These are phyloP conservation scores for Phaeosphaeria sp. DNA, from an alignment of 2,329 filamentous ascomycete genomes.

Conservation along the genomic window DNA sequence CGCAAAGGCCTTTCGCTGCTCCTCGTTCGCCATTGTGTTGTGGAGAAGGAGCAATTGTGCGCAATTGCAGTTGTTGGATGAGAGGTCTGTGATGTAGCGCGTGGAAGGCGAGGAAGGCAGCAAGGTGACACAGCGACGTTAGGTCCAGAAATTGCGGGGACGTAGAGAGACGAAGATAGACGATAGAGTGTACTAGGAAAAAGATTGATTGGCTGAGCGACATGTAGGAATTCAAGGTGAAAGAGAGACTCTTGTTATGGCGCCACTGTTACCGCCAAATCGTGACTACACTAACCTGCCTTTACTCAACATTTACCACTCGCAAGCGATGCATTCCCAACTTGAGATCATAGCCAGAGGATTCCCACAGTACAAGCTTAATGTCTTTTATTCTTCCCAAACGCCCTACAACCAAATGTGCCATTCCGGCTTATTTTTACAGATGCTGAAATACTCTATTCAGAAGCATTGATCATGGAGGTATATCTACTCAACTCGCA, in stretches of 20 bases:
- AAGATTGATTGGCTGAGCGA: slow-evolving; percentile 1
- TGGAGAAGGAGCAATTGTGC: slow-evolving; percentile 20
- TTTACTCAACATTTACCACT: background rate
- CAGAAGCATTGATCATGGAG: slow-evolving; percentile 6
- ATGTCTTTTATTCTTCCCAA: slow-evolving; percentile 36
- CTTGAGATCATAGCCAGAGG: background rate
- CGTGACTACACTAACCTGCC: background rate
- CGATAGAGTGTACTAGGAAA: background rate
- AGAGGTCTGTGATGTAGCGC: slow-evolving; percentile 14
- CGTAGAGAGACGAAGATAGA: background rate
- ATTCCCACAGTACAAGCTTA: slow-evolving; percentile 4
- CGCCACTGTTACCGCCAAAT: background rate
- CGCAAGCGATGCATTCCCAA: slow-evolving; percentile 1
- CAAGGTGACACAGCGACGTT: background rate
- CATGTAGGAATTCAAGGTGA: slow-evolving; percentile 13
- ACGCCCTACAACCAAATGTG: slow-evolving; percentile 31
- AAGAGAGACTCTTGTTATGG: slow-evolving; percentile 9
- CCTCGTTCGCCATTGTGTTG: slow-evolving; percentile 36
- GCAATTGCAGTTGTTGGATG: slow-evolving; percentile 3
- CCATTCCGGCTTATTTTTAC: slow-evolving; percentile 35
- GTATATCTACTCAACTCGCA: slow-evolving; percentile 71
- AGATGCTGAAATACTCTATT: slow-evolving; percentile 31
- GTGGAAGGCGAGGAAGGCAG: slow-evolving; percentile 9
- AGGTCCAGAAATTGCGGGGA: slow-evolving; percentile 1
- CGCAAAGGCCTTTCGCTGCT: slow-evolving; percentile 38